A percentile compares a stretch with the other conserved stretches of the same genome.
Conservation (phyloP, 1,284 basidiomycete species). For the Leccinum subfulvum region DNA sequence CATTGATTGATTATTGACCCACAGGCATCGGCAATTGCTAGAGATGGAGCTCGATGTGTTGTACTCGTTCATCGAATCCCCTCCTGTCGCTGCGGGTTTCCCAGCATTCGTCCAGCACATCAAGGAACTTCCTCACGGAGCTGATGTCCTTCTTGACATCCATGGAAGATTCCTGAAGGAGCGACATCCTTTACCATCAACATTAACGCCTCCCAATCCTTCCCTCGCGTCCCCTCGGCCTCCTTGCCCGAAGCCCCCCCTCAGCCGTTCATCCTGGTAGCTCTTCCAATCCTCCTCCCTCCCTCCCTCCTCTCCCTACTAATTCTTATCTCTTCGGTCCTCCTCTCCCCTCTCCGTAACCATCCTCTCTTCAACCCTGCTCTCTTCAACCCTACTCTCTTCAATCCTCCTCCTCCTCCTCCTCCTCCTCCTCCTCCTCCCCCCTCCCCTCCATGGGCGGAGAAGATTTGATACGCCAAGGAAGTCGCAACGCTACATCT, state of each 20-base stretch:
- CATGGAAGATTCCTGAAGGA: neutral
- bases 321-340: neutral
- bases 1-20: no score
- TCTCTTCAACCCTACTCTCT: neutral
- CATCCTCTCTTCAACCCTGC: neutral
- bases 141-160: neutral
- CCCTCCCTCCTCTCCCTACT: neutral
- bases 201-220: neutral
- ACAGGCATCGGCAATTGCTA: no score
- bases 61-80: no score
- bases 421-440: no score
- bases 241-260: neutral
- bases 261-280: neutral
- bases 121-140: neutral
- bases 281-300: neutral
- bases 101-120: neutral
- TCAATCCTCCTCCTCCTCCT: neutral
- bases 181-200: neutral
- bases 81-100: no score
- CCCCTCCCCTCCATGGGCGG: neutral
- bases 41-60: no score
- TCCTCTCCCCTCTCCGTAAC: neutral
- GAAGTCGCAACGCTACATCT: constrained; percentile 41
- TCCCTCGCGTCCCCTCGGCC: neutral
- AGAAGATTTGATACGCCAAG: constrained; percentile 24